Evolutionary conservation across 2,329 filamentous ascomycete species (phyloP), one percentile per base, ranked within the genome.

Genomic region (Penicillium psychrosexuale): DNA sequence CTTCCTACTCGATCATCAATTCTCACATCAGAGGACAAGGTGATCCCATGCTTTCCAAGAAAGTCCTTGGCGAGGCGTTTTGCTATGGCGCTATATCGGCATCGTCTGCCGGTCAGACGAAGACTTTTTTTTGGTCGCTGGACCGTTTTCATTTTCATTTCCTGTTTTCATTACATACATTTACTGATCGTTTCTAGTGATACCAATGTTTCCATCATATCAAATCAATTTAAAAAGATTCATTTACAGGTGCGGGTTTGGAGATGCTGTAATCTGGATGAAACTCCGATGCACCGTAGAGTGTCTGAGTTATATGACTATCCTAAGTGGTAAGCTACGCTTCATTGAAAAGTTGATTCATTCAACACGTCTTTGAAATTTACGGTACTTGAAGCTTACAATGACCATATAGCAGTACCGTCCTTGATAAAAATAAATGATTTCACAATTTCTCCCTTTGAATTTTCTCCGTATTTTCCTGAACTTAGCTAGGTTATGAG

Each of bases 21-120:
- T 49, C 19, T 28, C 43, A 42, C 3, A 27, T 38, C 12, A 15
- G 30, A 38, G 11, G 13, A 11, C 28, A 48, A 30, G 28, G 12
- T 9, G n/a, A 13, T 42, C 36, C 37, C 11, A 13, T 39, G 7
- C 12, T 40, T 28, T 17, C 36, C 1, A 33, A 15, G 30, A 36
- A 36, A 47, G 49, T 60, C 53, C 58, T 63, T 55, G 47, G 59
- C 53, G 47, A 59, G 61, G 60, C 58, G 59, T 64, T 63, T 47
- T 50, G 19, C 39, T 42, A 48, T 19, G 42, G 54, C 43, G 34
- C 48, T 53, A 48, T 44, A 37, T 27, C 47, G 48, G 45, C 22
- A 39, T 38, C 34, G 51, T 54, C 52, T 58, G 56, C 58, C 33
- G 60, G 47, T 45, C 57, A 54, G 59, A 57, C 31, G 19, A 31